phyloP scores from a whole-genome alignment of 441 rosid genomes.

The Pelargonium fulgidum region DNA sequence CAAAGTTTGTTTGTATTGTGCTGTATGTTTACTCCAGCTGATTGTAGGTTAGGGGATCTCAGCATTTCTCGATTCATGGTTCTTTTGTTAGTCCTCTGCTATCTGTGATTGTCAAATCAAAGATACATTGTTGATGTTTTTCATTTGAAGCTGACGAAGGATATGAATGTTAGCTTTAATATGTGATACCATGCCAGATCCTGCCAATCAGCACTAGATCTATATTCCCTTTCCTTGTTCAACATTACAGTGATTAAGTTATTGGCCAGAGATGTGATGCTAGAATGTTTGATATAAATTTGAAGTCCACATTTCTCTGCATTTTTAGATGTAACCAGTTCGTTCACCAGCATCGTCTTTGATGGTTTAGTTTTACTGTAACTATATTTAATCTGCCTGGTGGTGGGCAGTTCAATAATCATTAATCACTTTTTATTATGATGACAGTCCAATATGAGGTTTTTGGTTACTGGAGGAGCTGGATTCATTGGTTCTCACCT shows the following conservation, averaged over 20 bases:
- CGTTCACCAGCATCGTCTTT: too few species aligned
- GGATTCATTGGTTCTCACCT: slow-evolving; percentile 94
- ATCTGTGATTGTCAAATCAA: background rate
- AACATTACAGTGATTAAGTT: background rate
- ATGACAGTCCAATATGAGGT: slow-evolving; percentile 85
- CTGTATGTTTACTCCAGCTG: too few species aligned
- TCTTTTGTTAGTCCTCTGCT: background rate
- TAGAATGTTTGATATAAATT: too few species aligned
- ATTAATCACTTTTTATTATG: slow-evolving; percentile 1
- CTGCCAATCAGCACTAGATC: background rate
- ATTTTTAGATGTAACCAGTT: too few species aligned
- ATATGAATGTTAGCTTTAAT: background rate
- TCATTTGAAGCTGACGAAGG: background rate
- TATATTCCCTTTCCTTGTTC: background rate
- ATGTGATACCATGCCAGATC: background rate
- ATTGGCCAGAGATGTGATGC: too few species aligned
- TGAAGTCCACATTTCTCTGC: too few species aligned
- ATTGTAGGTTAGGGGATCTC: background rate
- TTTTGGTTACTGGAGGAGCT: slow-evolving; percentile 96
- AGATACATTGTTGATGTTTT: background rate
- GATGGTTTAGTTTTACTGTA: too few species aligned
- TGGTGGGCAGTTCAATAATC: background rate
- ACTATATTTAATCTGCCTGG: too few species aligned
- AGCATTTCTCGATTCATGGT: background rate
- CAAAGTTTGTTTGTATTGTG: background rate